Conservation (phyloP, 768 basidiomycete species). For the Amanita rimosa region DNA sequence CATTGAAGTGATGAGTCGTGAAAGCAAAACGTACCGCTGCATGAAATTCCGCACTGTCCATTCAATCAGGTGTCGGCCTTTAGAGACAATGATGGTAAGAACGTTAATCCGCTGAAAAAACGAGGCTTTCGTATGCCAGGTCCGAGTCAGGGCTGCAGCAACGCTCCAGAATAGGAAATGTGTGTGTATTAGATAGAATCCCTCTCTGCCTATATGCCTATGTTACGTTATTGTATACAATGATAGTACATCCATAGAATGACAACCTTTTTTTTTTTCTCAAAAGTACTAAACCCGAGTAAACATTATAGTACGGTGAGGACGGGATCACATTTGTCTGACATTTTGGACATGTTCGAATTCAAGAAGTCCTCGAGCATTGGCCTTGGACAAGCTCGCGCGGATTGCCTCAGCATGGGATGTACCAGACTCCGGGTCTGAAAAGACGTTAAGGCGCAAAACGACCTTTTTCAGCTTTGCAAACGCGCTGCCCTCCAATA, state of each 20-base stretch:
- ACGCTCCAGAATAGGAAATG: not conserved
- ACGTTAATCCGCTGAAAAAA: too few relatives aligned
- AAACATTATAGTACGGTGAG: too few relatives aligned
- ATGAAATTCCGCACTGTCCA: conserved; percentile 27
- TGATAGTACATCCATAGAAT: too few relatives aligned
- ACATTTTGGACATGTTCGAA: not conserved
- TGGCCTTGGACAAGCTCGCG: not conserved
- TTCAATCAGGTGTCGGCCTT: not conserved
- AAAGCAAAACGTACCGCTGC: conserved; percentile 15
- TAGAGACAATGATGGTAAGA: not conserved
- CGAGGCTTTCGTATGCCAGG: too few relatives aligned
- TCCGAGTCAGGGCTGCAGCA: too few relatives aligned
- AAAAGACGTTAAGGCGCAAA: not conserved
- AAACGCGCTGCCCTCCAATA: not conserved
- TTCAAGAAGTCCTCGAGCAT: not conserved
- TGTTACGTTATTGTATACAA: too few relatives aligned
- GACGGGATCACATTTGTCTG: too few relatives aligned
- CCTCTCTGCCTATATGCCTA: too few relatives aligned
- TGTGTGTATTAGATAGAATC: too few relatives aligned
- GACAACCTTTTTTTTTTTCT: too few relatives aligned
- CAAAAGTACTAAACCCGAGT: too few relatives aligned
- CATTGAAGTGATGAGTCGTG: not conserved
- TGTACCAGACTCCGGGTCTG: not conserved
- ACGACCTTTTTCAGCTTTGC: not conserved
- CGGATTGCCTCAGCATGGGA: not conserved